phyloP scores from a whole-genome alignment of 805 yeast species.

The Spathaspora sp. region DNA sequence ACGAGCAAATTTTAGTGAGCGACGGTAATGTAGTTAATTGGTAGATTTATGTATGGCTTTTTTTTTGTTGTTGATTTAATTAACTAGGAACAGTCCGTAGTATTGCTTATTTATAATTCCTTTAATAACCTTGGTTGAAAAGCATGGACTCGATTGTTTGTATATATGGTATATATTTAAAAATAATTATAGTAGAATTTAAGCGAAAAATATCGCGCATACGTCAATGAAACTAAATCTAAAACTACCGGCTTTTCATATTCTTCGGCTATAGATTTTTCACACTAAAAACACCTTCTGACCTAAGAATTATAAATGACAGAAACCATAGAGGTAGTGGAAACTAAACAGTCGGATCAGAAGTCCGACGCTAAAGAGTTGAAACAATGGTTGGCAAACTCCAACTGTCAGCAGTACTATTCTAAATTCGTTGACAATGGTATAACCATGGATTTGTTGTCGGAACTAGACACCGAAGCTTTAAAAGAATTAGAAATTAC shows the following conservation, averaged over 20 bases:
- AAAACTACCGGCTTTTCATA: no score
- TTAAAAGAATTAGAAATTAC: constrained; percentile 68
- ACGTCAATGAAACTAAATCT: no score
- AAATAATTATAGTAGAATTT: no score
- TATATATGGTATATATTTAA: no score
- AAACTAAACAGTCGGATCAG: background rate
- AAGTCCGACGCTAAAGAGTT: constrained; percentile 19
- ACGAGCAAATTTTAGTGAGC: constrained; percentile 47
- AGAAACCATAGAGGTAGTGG: background rate
- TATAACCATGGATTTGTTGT: constrained; percentile 52
- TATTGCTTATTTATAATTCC: no score
- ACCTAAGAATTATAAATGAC: background rate
- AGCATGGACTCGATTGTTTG: no score
- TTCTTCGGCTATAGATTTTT: no score
- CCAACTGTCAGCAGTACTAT: constrained; percentile 32
- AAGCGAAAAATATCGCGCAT: no score
- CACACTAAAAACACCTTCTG: background rate
- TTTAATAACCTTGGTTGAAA: no score
- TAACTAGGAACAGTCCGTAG: no score
- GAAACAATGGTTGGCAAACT: constrained; percentile 33
- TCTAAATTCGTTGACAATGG: constrained; percentile 43
- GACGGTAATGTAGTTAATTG: constrained; percentile 31
- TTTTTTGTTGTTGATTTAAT: no score
- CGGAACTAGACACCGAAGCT: constrained; percentile 59
- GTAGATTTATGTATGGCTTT: background rate